Base-by-base conservation (phyloP, 2,329 filamentous ascomycete genomes). In the Colletotrichum orchidophilum region DNA sequence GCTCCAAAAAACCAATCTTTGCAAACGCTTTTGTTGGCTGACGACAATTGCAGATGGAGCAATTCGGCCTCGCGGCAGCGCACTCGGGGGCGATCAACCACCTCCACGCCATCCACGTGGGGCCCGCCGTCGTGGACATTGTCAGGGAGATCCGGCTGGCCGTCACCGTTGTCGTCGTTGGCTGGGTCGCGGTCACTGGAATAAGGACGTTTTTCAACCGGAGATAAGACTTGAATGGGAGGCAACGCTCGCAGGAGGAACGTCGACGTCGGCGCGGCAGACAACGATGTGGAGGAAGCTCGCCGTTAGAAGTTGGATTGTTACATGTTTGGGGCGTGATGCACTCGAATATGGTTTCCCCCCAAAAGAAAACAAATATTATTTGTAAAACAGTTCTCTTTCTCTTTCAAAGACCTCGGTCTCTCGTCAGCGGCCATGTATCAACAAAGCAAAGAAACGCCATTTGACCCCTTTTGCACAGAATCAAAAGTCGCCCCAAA, bases 11-110 rank as follows among this genome's bases (percentile, higher is more conserved):
- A n/a, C n/a, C n/a, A n/a, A n/a, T n/a, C n/a, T n/a, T n/a, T n/a
- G n/a, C n/a, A n/a, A n/a, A 18, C 29, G 15, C 27, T 7, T 6
- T 29, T 7, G 27, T 3, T 39, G 3, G 33, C 31, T 35, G 27
- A n/a, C 3, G 5, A 7, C 5, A 4, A 8, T 1, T 1, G 5
- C 2, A 71, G 69, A 71, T 71, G 69, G 69, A 71, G 21, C 64
- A 71, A 8, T 71, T 71, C 26, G 69, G 58, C 12, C 42, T 71
- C 24, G 49, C 65, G 0, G 8, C 69, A n/a, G 46, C 59, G 31
- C 69, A 71, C 7, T 71, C 69, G n/a, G 69, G 69, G 53, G 64
- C 69, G 4, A 71, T 71, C 58, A 63, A 71, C 58, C 69, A 71
- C 46, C 29, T 71, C 33, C 69, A 71, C 46, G 21, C 52, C 42